Conservation (phyloP, 495 filamentous ascomycete species). For the Aspergillus wentii region DNA sequence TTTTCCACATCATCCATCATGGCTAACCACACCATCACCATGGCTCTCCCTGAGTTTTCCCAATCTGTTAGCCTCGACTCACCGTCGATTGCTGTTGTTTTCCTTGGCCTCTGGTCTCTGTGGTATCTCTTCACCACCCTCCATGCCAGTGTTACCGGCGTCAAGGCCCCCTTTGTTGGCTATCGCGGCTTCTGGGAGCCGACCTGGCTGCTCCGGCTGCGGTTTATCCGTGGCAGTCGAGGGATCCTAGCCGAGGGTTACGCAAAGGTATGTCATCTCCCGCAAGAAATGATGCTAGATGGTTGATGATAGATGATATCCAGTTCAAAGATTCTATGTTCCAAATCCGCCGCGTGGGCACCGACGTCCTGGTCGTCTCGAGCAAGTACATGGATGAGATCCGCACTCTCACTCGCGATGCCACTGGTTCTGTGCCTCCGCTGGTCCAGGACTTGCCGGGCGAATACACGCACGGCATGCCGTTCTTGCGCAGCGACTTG, state of each 20-base stretch:
- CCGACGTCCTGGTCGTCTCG: not conserved
- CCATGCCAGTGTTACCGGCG: too few species aligned
- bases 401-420: not conserved
- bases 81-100: too few species aligned
- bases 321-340: not conserved
- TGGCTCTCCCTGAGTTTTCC: too few species aligned
- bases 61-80: too few species aligned
- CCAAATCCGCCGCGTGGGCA: not conserved
- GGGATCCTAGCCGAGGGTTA: not conserved
- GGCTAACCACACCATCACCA: too few species aligned
- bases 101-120: too few species aligned
- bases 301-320: not conserved
- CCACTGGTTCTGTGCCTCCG: not conserved
- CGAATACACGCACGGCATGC: not conserved
- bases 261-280: not conserved
- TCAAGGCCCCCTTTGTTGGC: not conserved
- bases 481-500: not conserved
- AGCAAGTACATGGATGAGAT: not conserved
- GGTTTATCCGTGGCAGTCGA: not conserved
- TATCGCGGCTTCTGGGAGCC: not conserved
- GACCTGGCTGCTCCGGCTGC: not conserved
- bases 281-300: not conserved
- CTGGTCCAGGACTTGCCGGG: not conserved
- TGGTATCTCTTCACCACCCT: too few species aligned
- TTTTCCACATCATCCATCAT: too few species aligned